Evolutionary conservation across 352 stramenopile species (phyloP).

Genomic region (Phytophthora ramorum): DNA sequence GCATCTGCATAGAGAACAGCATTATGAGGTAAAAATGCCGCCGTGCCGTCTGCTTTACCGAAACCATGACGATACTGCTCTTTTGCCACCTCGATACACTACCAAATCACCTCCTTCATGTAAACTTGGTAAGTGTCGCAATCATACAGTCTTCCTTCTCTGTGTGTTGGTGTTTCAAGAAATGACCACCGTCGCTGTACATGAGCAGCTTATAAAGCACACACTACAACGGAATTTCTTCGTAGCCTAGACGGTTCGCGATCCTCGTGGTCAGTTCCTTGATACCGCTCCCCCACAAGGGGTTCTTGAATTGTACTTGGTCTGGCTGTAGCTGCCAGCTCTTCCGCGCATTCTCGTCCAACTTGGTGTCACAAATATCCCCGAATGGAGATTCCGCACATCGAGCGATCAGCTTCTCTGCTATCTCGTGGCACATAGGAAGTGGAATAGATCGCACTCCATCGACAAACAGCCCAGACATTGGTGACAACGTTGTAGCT

Average conservation of each 20-base stretch:
- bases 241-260: constrained; percentile 14
- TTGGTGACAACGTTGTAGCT: constrained; percentile 1
- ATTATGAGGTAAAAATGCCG: constrained; percentile 17
- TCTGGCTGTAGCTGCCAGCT: constrained; percentile 10
- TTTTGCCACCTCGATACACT: constrained; percentile 7
- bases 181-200: constrained; percentile 48
- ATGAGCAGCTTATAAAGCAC: constrained; percentile 51
- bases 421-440: constrained; percentile 1
- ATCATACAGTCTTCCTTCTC: constrained; percentile 54
- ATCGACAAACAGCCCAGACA: constrained; percentile 3
- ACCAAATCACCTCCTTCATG: constrained; percentile 16
- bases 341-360: constrained; percentile 19
- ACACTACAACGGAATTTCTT: constrained; percentile 14
- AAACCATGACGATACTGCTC: constrained; percentile 20
- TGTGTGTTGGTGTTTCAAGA: constrained; percentile 50
- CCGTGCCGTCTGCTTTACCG: constrained; percentile 14
- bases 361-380: constrained; percentile 1
- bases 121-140: constrained; percentile 25
- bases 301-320: neutral
- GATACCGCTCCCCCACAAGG: neutral
- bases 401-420: constrained; percentile 2
- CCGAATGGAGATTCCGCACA: constrained; percentile 29
- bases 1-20: constrained; percentile 31
- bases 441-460: constrained; percentile 15
- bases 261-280: neutral